phyloP scores from a whole-genome alignment of 345 rosid genomes.

The Salix koriyanagi region DNA sequence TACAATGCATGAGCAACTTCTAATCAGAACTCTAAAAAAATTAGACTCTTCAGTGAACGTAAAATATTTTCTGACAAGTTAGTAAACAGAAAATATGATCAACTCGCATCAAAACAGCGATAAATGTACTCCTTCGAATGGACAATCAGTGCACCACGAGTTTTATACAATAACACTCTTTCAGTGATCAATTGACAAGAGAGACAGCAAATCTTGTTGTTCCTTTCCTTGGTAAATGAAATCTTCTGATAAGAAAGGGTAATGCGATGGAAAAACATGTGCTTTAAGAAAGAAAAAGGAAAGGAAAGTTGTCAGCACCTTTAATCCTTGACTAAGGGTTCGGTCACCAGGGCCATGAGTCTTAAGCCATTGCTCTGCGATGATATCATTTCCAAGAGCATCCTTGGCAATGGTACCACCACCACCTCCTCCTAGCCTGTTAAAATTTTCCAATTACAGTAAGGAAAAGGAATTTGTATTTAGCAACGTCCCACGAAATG shows the following conservation, averaged over 20 bases:
- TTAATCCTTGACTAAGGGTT: constrained; percentile 81
- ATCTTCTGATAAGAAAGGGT: background rate
- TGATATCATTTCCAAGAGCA: constrained; percentile 76
- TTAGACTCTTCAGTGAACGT: too few species aligned
- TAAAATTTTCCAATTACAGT: background rate
- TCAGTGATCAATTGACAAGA: background rate
- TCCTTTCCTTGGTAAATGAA: background rate
- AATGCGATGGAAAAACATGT: background rate
- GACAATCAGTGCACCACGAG: background rate
- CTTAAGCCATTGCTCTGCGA: constrained; percentile 74
- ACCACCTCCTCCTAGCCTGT: constrained; percentile 50
- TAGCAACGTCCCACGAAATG: background rate
- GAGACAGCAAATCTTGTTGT: background rate
- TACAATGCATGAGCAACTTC: background rate
- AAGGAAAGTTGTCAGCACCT: constrained; percentile 35
- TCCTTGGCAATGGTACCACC: constrained; percentile 87
- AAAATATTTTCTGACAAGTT: background rate
- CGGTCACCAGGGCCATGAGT: constrained; percentile 82
- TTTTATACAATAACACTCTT: too few species aligned
- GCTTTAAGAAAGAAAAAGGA: background rate
- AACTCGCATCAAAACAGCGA: background rate
- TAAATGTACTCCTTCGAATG: background rate
- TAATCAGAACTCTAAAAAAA: background rate
- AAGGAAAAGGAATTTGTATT: background rate
- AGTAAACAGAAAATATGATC: background rate